A percentile compares a stretch with the other conserved stretches of the same genome.
phyloP scores from a whole-genome alignment of 2,329 filamentous ascomycete genomes.

The Fusarium duplospermum region DNA sequence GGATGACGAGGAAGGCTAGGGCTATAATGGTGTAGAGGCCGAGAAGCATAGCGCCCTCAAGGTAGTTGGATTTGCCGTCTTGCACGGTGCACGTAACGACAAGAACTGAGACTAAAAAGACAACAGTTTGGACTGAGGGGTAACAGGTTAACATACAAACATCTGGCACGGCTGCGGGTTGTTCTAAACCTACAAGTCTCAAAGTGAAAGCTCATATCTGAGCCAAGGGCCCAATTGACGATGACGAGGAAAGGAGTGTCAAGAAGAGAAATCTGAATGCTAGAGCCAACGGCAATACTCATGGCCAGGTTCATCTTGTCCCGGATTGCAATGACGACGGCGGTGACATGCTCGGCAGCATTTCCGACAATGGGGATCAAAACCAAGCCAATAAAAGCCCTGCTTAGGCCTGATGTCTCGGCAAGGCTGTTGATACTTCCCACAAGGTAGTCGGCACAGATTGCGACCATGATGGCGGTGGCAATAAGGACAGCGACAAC shows the following conservation, averaged over 20 bases:
- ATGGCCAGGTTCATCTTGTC: conserved; percentile 82
- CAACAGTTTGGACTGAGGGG: too few species aligned
- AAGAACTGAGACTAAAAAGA: too few species aligned
- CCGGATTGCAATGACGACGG: conserved; percentile 81
- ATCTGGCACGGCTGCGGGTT: too few species aligned
- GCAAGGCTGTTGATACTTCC: conserved; percentile 81
- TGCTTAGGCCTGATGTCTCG: conserved; percentile 76
- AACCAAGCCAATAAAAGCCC: conserved; percentile 84
- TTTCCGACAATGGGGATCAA: conserved; percentile 84
- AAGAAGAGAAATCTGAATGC: conserved; percentile 84
- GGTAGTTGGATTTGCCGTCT: too few species aligned
- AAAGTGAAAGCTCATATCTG: conserved; percentile 83
- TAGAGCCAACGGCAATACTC: conserved; percentile 84
- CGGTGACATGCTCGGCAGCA: conserved; percentile 84
- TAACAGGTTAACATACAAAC: too few species aligned
- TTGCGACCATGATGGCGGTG: conserved; percentile 77
- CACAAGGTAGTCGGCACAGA: conserved; percentile 83
- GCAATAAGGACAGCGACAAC: conserved; percentile 73
- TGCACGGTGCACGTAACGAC: too few species aligned
- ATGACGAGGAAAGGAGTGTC: conserved; percentile 85
- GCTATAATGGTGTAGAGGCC: too few species aligned
- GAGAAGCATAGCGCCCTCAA: too few species aligned
- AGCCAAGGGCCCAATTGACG: conserved; percentile 79
- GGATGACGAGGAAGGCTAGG: too few species aligned
- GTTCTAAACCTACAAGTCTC: conserved; percentile 63